Base-by-base conservation (phyloP, 495 filamentous ascomycete genomes). In the Talaromyces adpressus region DNA sequence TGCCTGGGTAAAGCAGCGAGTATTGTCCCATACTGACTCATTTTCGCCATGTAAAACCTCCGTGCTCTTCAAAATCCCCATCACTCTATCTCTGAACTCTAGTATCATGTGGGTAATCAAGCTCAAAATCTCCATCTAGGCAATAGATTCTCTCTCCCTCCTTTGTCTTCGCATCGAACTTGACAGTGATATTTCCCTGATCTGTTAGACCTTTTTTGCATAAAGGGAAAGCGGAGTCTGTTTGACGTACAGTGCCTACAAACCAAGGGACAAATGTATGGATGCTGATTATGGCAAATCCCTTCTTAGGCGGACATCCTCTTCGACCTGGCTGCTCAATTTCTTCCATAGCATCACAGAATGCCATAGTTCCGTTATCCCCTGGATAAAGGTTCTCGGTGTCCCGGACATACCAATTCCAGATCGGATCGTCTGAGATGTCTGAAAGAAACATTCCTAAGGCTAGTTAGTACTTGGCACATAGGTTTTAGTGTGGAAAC, bases 351-450 rank as follows among this genome's bases (percentile, higher is more conserved):
- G 16, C 4, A 36, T 29, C 54, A 14, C 54, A 58, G 27, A 58
- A 58, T n/a, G n/a, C n/a, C n/a, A n/a, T n/a, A n/a, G n/a, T n/a
- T n/a, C n/a, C n/a, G n/a, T n/a, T n/a, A n/a, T n/a, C n/a, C n/a
- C n/a, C n/a, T n/a, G n/a, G n/a, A n/a, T n/a, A n/a, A n/a, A 12
- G 54, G 54, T 2, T 58, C 54, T 58, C 54, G n/a, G n/a, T n/a
- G n/a, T n/a, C n/a, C 4, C 54, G 54, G 1, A 29, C 54, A 58
- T 58, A 58, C 53, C 54, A 58, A 58, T 32, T 58, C 54, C 54
- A 58, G 27, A 58, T 29, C 36, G 54, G 54, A 6, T 58, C 9
- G 16, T 58, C 54, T 36, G 54, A 58, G 54, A 58, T 58, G 8
- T 58, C 54, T 11, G 54, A 58, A 32, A 58, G 54, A 6, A 58